Base-by-base conservation (phyloP, 1,284 basidiomycete genomes). In the Rhodotorula sp. region DNA sequence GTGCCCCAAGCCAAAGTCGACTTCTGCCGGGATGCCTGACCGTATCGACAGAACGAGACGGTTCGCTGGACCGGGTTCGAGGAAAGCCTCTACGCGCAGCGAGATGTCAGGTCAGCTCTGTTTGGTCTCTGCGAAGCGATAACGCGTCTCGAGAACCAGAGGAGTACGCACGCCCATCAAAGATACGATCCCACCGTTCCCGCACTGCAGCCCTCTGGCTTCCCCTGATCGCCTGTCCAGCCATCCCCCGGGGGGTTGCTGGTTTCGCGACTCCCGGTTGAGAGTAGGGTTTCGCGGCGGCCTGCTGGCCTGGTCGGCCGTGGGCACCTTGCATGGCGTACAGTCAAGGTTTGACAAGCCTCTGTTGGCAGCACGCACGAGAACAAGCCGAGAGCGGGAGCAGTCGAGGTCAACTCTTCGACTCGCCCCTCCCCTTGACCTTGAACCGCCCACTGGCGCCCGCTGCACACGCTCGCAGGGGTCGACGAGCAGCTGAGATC, bases 1-100 rank as follows among this genome's bases (percentile, higher is more conserved):
- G 62, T 90, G 86, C 76, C 90, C 87, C 59, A 94, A 84, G 20
- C 90, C 88, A 89, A 90, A 93, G 66, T 86, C 85, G 62, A 91
- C 84, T 76, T 94, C 91, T 7, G 84, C 80, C 67, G 87, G 83
- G 59, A 93, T 87, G 2, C 87, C 88, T 32, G 89, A 92, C 39
- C 86, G 85, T 56, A 94, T 81, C 4, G 91, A 87, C 19, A 94
- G 85, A 8, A 89, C 82, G 87, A 93, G 91, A 58, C 92, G 85
- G 78, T 93, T 93, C 77, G 82, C 88, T 0, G 88, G 83, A 5
- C 85, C 83, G 4, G 66, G 58, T 15, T 75, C 73, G 63, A 75
- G 68, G 62, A 55, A 73, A 4, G 63, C 51, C 24, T 65, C 70
- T 74, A 63, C n/a, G 15, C 17, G 36, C 39, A 15, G 39, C 11